A percentile compares a stretch with the other conserved stretches of the same genome.
Conservation (phyloP, 352 stramenopile genomes). For the Phytophthora idaei region DNA sequence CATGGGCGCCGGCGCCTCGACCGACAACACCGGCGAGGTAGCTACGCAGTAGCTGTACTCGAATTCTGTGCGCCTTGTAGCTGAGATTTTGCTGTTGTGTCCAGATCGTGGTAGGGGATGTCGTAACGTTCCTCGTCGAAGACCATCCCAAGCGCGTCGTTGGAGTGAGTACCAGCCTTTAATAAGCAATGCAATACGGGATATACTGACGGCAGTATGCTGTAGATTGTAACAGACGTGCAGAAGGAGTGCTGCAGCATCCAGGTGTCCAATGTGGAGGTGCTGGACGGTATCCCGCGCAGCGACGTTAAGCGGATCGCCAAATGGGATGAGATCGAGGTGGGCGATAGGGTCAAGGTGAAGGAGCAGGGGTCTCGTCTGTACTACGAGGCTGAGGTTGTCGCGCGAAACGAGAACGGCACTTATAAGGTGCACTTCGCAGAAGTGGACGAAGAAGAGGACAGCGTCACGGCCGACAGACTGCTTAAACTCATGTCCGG, state of each 20-base stretch:
- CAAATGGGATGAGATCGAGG: constrained; percentile 69
- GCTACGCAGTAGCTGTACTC: neutral
- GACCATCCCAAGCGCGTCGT: constrained; percentile 60
- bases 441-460: constrained; percentile 59
- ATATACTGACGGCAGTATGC: constrained; percentile 3
- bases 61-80: neutral
- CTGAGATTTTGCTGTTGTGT: constrained; percentile 4
- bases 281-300: constrained; percentile 45
- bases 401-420: constrained; percentile 51
- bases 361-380: constrained; percentile 61
- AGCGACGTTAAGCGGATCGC: constrained; percentile 61
- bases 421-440: constrained; percentile 72
- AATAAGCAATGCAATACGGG: neutral
- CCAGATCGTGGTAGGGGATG: constrained; percentile 64
- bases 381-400: constrained; percentile 69
- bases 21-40: constrained; percentile 40
- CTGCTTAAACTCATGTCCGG: constrained; percentile 75
- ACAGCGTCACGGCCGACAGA: constrained; percentile 46
- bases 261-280: constrained; percentile 58
- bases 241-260: constrained; percentile 52
- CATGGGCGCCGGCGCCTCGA: constrained; percentile 49
- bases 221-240: constrained; percentile 56
- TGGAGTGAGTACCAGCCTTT: constrained; percentile 37
- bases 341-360: constrained; percentile 67
- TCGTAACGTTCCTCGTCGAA: constrained; percentile 59